Conservation (phyloP, 768 basidiomycete genomes). For the Boletellus ananas region DNA sequence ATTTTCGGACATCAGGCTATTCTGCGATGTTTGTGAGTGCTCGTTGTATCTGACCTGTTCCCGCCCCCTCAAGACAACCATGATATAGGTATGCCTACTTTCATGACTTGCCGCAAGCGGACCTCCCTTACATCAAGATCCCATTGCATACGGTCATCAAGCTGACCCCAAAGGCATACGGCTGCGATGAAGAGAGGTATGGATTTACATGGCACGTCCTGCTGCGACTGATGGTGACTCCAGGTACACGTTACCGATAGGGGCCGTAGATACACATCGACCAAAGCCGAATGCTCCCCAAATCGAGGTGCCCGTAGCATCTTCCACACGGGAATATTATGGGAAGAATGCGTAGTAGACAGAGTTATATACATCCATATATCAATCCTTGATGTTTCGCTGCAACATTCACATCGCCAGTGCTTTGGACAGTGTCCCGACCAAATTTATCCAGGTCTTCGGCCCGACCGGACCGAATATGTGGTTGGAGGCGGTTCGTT, state of each 20-base stretch:
- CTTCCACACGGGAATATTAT: slow-evolving; percentile 36
- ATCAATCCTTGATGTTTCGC: no score
- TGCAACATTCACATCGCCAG: neutral
- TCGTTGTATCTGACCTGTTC: neutral
- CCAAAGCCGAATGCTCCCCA: slow-evolving; percentile 41
- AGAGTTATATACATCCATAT: neutral
- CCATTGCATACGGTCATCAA: slow-evolving; percentile 98
- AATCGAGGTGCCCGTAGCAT: slow-evolving; percentile 15
- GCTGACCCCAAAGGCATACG: slow-evolving; percentile 96
- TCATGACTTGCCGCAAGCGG: slow-evolving; percentile 84
- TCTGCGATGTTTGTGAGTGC: slow-evolving; percentile 66
- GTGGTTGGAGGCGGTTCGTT: neutral
- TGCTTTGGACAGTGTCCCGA: no score
- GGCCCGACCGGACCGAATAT: slow-evolving; percentile 6
- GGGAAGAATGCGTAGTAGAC: slow-evolving; percentile 19
- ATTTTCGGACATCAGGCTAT: slow-evolving; percentile 97
- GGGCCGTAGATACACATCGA: slow-evolving; percentile 92
- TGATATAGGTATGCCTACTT: slow-evolving; percentile 88
- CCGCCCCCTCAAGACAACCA: neutral
- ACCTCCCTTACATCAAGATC: slow-evolving; percentile 97
- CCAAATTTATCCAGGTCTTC: neutral
- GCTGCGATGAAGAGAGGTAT: slow-evolving; percentile 94
- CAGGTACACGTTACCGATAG: slow-evolving; percentile 86
- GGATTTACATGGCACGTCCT: slow-evolving; percentile 2
- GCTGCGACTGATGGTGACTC: neutral